phyloP scores from a whole-genome alignment of 345 rosid genomes.

The Pistacia integerrima region DNA sequence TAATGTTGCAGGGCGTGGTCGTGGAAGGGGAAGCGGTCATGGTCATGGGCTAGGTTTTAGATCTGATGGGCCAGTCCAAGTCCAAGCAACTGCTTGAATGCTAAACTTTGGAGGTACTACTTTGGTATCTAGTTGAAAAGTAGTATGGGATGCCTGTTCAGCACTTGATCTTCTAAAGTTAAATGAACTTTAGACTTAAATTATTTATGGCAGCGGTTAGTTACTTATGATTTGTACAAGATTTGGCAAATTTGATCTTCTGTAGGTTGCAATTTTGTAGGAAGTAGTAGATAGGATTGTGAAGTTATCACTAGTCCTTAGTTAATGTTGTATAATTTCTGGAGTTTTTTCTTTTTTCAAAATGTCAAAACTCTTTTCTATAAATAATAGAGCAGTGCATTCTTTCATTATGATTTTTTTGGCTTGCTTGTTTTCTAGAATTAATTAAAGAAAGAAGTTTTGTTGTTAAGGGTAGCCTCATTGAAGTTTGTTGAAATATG shows the following conservation, averaged over 20 bases:
- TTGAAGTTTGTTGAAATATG: too few relatives aligned
- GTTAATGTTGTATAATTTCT: constrained; percentile 20
- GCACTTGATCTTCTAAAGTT: background rate
- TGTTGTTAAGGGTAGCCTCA: too few relatives aligned
- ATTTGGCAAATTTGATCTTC: background rate
- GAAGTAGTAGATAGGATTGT: constrained; percentile 7
- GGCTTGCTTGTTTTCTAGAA: background rate
- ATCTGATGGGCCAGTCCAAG: constrained; percentile 7
- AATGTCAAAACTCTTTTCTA: background rate
- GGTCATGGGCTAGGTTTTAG: constrained; percentile 20
- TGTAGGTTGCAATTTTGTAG: constrained; percentile 24
- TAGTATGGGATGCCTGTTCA: constrained; percentile 10
- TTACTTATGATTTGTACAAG: background rate
- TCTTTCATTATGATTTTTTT: background rate
- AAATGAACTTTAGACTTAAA: background rate
- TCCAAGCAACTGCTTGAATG: constrained; percentile 18
- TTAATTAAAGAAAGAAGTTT: too few relatives aligned
- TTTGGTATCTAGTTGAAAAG: constrained; percentile 1
- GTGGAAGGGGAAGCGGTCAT: constrained; percentile 23
- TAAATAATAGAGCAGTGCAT: constrained; percentile 27
- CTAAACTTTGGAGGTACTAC: background rate
- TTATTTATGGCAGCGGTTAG: background rate
- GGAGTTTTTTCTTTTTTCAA: background rate
- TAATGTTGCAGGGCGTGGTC: constrained; percentile 26
- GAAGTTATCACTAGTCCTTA: background rate